phyloP scores from a whole-genome alignment of 805 yeast genomes.

The Clavispora carvajalis region DNA sequence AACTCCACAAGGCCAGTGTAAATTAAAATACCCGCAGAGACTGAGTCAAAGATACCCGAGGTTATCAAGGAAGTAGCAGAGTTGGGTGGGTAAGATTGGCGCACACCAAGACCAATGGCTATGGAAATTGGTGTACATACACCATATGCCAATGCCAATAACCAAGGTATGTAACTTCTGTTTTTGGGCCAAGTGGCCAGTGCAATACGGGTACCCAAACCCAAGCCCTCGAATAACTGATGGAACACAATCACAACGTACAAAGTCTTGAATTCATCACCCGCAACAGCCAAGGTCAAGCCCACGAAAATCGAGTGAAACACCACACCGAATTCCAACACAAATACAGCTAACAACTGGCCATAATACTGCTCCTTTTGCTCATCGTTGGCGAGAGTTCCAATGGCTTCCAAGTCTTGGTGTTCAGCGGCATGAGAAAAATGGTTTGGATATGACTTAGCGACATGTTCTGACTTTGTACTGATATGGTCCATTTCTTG shows the following conservation, averaged over 20 bases:
- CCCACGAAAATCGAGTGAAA: constrained; percentile 85
- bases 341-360: constrained; percentile 51
- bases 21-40: constrained; percentile 31
- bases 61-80: constrained; percentile 29
- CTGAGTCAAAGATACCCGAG: constrained; percentile 30
- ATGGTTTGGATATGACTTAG: constrained; percentile 33
- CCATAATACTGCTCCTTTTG: constrained; percentile 47
- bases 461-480: constrained; percentile 11
- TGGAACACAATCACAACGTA: constrained; percentile 70
- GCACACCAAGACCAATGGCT: constrained; percentile 33
- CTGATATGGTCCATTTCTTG: constrained; percentile 11
- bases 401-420: constrained; percentile 40
- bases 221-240: constrained; percentile 83
- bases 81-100: constrained; percentile 28
- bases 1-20: constrained; percentile 34
- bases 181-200: constrained; percentile 48
- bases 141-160: constrained; percentile 24
- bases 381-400: constrained; percentile 29
- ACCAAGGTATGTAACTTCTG: constrained; percentile 45
- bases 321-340: constrained; percentile 72
- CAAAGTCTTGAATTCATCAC: constrained; percentile 66
- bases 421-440: constrained; percentile 39
- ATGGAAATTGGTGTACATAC: constrained; percentile 31
- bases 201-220: constrained; percentile 75
- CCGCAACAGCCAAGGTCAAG: constrained; percentile 69